Evolutionary conservation across 2,329 filamentous ascomycete species (phyloP), one percentile per base, ranked within the genome.

Genomic region (Grosmannia huntii): DNA sequence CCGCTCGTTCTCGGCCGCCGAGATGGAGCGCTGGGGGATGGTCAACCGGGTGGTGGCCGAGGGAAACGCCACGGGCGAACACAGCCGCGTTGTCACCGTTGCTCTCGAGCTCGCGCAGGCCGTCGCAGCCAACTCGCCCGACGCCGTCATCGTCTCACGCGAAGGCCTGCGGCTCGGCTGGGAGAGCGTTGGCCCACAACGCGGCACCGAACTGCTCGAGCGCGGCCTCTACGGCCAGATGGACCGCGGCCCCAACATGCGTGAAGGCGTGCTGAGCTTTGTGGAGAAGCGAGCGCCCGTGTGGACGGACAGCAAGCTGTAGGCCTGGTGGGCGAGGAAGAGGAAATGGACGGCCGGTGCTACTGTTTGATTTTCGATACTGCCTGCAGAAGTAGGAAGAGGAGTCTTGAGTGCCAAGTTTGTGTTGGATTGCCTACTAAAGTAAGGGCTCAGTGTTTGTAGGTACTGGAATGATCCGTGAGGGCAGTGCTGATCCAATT

Each of bases 231-330:
- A 81, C 65, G 73, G 73, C 57, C 74, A 74, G 60, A 75, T 91
- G 58, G 75, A 84, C 61, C 77, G 74, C 2, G 86, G 82, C 0
- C 84, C 87, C 64, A 92, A 92, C 69, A 83, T 89, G 71, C 80
- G 78, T 58, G 87, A 91, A 71, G 89, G 88, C 0, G 75, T 91
- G 23, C 74, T 69, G 70, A 87, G 86, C 60, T 92, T 92, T 73
- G 84, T 87, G 21, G 86, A 90, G 76, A 89, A 84, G 76, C 76
- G 86, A 66, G 78, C 80, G 71, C 81, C 87, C 1, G 74, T 74
- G 44, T 91, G 87, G 86, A 79, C 75, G 65, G 74, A 82, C 59
- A 84, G 81, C 66, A 84, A 83, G 68, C 65, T 85, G 63, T 85
- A 53, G 33, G 28, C 28, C 28, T 28, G n/a, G n/a, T n/a, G n/a